Conservation (phyloP, 768 basidiomycete genomes). For the Leccinellum albellum region DNA sequence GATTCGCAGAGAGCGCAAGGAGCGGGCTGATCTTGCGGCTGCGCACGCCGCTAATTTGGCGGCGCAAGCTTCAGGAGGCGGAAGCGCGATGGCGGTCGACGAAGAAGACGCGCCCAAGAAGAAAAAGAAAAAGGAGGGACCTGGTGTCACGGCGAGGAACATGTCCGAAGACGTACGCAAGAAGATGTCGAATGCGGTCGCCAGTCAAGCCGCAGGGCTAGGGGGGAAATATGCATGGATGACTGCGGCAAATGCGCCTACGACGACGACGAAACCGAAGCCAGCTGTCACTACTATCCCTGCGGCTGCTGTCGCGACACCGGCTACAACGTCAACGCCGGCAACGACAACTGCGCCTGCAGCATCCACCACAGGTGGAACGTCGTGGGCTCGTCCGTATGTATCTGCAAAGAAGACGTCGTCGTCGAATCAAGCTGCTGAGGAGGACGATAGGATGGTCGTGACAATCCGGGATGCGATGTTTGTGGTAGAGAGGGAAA, state of each 20-base stretch:
- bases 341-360: constrained; percentile 33
- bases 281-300: constrained; percentile 33
- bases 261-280: constrained; percentile 39
- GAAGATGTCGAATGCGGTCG: constrained; percentile 88
- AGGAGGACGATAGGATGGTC: constrained; percentile 55
- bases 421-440: constrained; percentile 35
- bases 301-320: constrained; percentile 24
- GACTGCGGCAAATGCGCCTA: constrained; percentile 56
- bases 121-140: constrained; percentile 77
- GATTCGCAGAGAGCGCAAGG: constrained; percentile 72
- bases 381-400: constrained; percentile 62
- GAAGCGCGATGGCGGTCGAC: constrained; percentile 29
- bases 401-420: constrained; percentile 49
- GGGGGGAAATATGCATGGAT: constrained; percentile 87
- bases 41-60: constrained; percentile 64
- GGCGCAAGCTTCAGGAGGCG: constrained; percentile 46
- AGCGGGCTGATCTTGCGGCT: constrained; percentile 67
- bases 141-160: constrained; percentile 79
- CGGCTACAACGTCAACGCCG: constrained; percentile 25
- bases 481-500: constrained; percentile 81
- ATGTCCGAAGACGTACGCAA: constrained; percentile 91
- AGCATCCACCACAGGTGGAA: constrained; percentile 23
- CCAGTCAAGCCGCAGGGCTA: constrained; percentile 83
- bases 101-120: constrained; percentile 70
- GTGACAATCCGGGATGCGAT: constrained; percentile 78